Conservation (phyloP, 106 monocot species). For the Gastrodia elata region DNA sequence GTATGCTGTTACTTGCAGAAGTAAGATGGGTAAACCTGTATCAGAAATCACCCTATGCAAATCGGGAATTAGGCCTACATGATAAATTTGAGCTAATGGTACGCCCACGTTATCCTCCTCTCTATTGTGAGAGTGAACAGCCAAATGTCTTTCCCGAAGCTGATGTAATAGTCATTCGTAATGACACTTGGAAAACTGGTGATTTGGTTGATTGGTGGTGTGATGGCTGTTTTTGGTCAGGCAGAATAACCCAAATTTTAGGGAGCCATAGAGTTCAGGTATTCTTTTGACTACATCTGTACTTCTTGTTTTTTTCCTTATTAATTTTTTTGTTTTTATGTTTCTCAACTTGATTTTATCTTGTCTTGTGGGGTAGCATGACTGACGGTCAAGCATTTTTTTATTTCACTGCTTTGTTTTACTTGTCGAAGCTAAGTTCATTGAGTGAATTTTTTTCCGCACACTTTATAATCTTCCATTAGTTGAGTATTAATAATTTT, state of each 20-base stretch:
- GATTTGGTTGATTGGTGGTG: constrained; percentile 63
- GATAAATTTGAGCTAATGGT: constrained; percentile 35
- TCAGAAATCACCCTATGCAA: constrained; percentile 14
- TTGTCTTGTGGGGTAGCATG: background rate
- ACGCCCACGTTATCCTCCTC: constrained; percentile 48
- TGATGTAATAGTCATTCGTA: constrained; percentile 28
- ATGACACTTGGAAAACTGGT: constrained; percentile 49
- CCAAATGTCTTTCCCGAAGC: constrained; percentile 16
- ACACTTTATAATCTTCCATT: background rate
- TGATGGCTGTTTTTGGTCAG: constrained; percentile 54
- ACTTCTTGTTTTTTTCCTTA: background rate
- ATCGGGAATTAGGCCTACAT: constrained; percentile 1
- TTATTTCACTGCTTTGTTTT: background rate
- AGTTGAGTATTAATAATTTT: background rate
- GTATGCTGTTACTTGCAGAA: constrained; percentile 15
- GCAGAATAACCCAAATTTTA: constrained; percentile 30
- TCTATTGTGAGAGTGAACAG: constrained; percentile 21
- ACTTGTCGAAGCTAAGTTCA: background rate
- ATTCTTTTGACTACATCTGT: constrained; percentile 8
- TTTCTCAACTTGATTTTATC: background rate
- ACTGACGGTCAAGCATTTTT: background rate
- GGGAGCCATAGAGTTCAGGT: constrained; percentile 38
- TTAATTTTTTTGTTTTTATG: background rate
- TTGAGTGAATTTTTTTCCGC: background rate
- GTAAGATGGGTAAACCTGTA: constrained; percentile 37